Evolutionary conservation across 441 rosid genomes (phyloP).

Genomic region (Erodium texanum): DNA sequence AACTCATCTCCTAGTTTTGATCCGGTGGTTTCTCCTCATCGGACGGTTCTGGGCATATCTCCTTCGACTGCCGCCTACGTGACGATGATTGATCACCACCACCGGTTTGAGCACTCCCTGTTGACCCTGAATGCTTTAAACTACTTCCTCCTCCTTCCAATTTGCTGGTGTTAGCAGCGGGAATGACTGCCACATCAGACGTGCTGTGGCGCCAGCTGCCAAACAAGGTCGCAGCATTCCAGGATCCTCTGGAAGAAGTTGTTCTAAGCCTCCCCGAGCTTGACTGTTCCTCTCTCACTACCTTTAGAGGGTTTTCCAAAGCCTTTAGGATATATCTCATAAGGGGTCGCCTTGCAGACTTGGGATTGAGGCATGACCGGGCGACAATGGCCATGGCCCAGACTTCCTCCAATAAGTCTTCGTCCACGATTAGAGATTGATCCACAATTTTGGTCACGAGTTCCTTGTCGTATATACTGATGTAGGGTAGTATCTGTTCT

Average conservation of each 20-base stretch:
- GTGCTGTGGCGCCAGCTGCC: constrained; percentile 90
- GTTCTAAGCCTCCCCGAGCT: constrained; percentile 66
- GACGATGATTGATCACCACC: constrained; percentile 69
- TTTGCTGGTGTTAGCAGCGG: constrained; percentile 22
- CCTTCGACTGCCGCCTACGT: constrained; percentile 52
- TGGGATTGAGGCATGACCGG: constrained; percentile 83
- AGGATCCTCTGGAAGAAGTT: constrained; percentile 75
- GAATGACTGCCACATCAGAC: constrained; percentile 27
- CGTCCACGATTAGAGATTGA: constrained; percentile 80
- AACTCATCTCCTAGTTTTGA: constrained; percentile 27
- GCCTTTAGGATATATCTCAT: constrained; percentile 90
- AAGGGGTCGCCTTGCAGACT: constrained; percentile 78
- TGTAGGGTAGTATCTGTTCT: constrained; percentile 61
- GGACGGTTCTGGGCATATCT: constrained; percentile 73
- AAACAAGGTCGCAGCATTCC: constrained; percentile 66
- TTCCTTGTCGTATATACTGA: constrained; percentile 80
- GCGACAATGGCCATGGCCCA: constrained; percentile 99
- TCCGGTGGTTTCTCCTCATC: constrained; percentile 36
- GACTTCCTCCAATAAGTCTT: constrained; percentile 89
- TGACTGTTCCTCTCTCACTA: constrained; percentile 68
- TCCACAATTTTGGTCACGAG: constrained; percentile 81
- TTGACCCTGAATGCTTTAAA: constrained; percentile 57
- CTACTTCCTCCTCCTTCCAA: constrained; percentile 24
- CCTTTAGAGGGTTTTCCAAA: constrained; percentile 81
- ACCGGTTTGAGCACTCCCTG: constrained; percentile 36